phyloP scores from a whole-genome alignment of 805 yeast species.

The Schwanniomyces occidentalis region DNA sequence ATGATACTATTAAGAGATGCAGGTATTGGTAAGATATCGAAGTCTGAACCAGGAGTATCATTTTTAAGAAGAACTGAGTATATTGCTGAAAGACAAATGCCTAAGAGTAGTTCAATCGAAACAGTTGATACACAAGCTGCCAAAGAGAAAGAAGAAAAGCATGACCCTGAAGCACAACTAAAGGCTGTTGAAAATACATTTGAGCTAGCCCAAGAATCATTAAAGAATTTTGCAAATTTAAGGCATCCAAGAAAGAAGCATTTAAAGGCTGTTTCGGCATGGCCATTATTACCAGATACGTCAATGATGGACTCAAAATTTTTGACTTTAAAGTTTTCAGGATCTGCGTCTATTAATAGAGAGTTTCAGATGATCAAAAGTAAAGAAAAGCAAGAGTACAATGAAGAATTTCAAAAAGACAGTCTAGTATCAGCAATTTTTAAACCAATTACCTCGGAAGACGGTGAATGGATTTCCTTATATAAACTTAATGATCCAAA shows the following conservation, averaged over 20 bases:
- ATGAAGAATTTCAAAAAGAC: constrained; percentile 33
- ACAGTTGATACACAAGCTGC: constrained; percentile 28
- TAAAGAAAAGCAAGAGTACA: constrained; percentile 27
- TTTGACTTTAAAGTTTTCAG: constrained; percentile 60
- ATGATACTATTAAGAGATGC: constrained; percentile 79
- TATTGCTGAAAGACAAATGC: constrained; percentile 60
- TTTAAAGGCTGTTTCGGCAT: constrained; percentile 70
- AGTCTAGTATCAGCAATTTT: constrained; percentile 61
- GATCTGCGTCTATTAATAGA: constrained; percentile 51
- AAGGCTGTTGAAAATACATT: constrained; percentile 77
- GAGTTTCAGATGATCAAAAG: constrained; percentile 31
- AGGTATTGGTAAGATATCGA: constrained; percentile 45
- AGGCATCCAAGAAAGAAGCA: constrained; percentile 79
- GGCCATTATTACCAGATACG: constrained; percentile 87
- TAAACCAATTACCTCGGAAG: constrained; percentile 69
- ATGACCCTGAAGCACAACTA: constrained; percentile 64
- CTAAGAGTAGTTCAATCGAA: constrained; percentile 17
- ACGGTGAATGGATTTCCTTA: constrained; percentile 74
- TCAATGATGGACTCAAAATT: constrained; percentile 83
- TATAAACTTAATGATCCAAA: constrained; percentile 25
- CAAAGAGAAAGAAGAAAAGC: constrained; percentile 26
- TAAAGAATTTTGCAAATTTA: constrained; percentile 44
- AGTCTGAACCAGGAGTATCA: constrained; percentile 57
- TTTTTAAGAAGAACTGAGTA: constrained; percentile 95
- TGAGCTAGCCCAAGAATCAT: constrained; percentile 53